Conservation (phyloP, 2,329 filamentous ascomycete genomes). For the Paracoccidioides brasiliensis region DNA sequence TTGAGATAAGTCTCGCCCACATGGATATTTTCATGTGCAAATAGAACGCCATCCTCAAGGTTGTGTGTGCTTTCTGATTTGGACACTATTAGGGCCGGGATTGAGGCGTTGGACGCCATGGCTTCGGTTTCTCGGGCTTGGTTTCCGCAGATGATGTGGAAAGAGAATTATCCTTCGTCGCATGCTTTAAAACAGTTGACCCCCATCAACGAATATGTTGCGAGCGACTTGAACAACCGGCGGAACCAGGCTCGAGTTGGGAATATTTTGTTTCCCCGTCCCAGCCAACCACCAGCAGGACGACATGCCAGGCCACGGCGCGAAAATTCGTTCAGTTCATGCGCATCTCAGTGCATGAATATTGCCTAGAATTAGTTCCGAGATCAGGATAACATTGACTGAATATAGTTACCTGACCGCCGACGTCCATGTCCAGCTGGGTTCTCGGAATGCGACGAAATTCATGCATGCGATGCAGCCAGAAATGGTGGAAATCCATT, state of each 20-base stretch:
- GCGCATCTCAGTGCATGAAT: too few relatives aligned
- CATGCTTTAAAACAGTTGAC: constrained; percentile 5
- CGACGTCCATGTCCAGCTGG: too few relatives aligned
- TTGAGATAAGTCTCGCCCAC: constrained; percentile 5
- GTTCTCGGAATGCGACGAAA: too few relatives aligned
- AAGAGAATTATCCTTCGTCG: constrained; percentile 6
- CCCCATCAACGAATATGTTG: not conserved
- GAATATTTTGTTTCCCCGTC: not conserved
- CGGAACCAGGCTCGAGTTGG: not conserved
- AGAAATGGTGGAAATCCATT: not conserved
- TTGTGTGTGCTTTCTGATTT: constrained; percentile 2
- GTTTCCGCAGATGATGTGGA: constrained; percentile 3
- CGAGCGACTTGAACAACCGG: not conserved
- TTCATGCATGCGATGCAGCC: too few relatives aligned
- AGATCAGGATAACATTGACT: too few relatives aligned
- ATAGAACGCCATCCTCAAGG: constrained; percentile 5
- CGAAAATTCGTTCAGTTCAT: too few relatives aligned
- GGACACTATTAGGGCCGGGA: constrained; percentile 1
- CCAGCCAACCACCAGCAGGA: not conserved
- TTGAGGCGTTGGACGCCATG: constrained; percentile 6
- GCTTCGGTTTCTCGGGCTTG: constrained; percentile 2
- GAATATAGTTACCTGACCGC: too few relatives aligned
- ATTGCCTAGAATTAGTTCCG: too few relatives aligned
- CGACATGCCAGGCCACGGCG: too few relatives aligned
- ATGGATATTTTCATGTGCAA: constrained; percentile 2